phyloP scores from a whole-genome alignment of 1,284 basidiomycete species.

The Rhodotorula sp. region DNA sequence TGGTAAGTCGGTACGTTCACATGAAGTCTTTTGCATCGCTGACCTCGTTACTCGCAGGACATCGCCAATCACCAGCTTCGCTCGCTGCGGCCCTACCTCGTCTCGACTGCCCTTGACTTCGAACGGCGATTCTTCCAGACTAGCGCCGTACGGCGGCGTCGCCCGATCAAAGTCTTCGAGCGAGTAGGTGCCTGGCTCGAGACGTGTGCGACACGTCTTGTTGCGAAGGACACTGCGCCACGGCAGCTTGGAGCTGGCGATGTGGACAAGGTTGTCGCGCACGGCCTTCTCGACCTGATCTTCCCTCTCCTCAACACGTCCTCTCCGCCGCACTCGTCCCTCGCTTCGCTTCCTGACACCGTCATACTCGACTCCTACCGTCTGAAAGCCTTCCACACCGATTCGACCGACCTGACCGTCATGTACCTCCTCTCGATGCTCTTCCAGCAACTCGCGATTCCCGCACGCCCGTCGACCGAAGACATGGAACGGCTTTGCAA shows the following conservation, averaged over 20 bases:
- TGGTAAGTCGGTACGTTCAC: constrained; percentile 59
- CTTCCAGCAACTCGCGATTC: constrained; percentile 67
- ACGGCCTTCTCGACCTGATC: constrained; percentile 67
- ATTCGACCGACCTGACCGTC: constrained; percentile 70
- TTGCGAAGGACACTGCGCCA: neutral
- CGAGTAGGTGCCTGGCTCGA: constrained; percentile 15
- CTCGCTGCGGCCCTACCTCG: constrained; percentile 76
- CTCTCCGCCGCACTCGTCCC: constrained; percentile 43
- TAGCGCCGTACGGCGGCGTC: constrained; percentile 50
- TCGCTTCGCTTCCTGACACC: constrained; percentile 65
- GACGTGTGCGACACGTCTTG: neutral
- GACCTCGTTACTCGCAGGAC: constrained; percentile 58
- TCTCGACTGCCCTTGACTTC: constrained; percentile 74
- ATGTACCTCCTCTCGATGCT: constrained; percentile 77
- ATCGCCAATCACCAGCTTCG: constrained; percentile 93
- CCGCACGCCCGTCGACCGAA: constrained; percentile 48
- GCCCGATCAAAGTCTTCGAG: constrained; percentile 29
- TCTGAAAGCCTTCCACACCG: constrained; percentile 65
- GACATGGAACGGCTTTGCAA: constrained; percentile 63
- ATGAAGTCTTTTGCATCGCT: neutral
- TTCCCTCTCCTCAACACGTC: constrained; percentile 47
- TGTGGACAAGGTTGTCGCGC: constrained; percentile 56
- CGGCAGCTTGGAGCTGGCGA: constrained; percentile 37
- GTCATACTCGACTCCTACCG: constrained; percentile 77
- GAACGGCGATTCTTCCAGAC: constrained; percentile 75